phyloP scores from a whole-genome alignment of 805 yeast genomes.

The Metschnikowia proteae region DNA sequence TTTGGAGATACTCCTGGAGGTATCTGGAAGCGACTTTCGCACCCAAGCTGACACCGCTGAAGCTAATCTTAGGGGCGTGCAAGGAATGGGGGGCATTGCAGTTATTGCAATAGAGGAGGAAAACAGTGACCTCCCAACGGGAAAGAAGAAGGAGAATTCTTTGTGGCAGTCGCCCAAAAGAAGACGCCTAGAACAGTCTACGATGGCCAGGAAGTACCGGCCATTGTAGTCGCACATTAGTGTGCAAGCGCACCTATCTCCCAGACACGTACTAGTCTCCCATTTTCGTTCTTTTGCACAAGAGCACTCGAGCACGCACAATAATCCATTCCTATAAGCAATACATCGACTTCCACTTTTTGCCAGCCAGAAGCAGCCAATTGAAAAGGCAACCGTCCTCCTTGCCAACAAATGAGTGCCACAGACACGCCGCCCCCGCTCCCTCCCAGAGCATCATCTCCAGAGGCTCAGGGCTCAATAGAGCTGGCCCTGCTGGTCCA shows the following conservation, averaged over 20 bases:
- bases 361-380: not conserved
- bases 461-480: not conserved
- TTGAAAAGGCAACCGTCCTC: not conserved
- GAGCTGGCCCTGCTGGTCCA: not conserved
- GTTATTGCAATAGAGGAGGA: constrained; percentile 1
- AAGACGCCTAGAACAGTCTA: not conserved
- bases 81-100: not conserved
- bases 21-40: not conserved
- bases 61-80: not conserved
- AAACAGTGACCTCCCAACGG: not conserved
- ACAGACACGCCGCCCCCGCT: constrained; percentile 1
- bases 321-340: not conserved
- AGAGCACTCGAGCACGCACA: not conserved
- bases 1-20: constrained; percentile 10
- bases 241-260: not conserved
- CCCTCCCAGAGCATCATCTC: not conserved
- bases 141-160: not conserved
- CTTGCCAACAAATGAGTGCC: not conserved
- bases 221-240: not conserved
- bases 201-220: not conserved
- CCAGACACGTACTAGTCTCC: not conserved
- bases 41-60: not conserved
- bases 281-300: not conserved
- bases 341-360: not conserved
- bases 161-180: not conserved